phyloP scores from a whole-genome alignment of 78 protist genomes.

The Dictyostelium discoideum region DNA sequence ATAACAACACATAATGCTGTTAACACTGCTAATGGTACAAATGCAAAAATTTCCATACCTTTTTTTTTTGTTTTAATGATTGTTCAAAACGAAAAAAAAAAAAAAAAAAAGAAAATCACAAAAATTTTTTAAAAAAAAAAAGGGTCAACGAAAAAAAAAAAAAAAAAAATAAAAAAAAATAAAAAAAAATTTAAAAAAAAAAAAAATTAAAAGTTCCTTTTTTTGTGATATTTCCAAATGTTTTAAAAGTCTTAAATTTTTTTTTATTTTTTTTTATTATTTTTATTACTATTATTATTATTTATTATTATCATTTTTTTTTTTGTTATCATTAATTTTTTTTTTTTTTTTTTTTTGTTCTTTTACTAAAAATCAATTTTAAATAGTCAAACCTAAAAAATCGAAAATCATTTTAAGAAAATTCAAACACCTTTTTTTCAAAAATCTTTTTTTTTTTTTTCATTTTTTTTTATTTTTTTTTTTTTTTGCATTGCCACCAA shows the following conservation, averaged over 20 bases:
- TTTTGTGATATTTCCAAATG: too few relatives aligned
- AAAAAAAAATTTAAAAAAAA: too few relatives aligned
- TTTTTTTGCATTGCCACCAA: not conserved
- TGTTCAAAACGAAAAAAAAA: not conserved
- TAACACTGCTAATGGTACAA: constrained; percentile 67
- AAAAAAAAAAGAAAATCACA: not conserved
- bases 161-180: too few relatives aligned
- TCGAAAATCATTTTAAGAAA: not conserved
- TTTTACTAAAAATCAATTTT: too few relatives aligned
- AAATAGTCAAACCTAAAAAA: not conserved
- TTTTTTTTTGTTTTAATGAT: not conserved
- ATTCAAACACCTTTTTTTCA: not conserved
- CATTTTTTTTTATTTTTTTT: too few relatives aligned
- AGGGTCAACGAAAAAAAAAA: not conserved
- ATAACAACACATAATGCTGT: constrained; percentile 39
- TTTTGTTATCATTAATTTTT: too few relatives aligned
- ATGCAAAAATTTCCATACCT: constrained; percentile 16
- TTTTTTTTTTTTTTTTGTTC: too few relatives aligned
- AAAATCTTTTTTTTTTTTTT: not conserved
- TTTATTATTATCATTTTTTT: too few relatives aligned
- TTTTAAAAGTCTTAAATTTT: too few relatives aligned
- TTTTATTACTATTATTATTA: too few relatives aligned
- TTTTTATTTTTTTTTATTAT: too few relatives aligned
- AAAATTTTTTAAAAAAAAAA: not conserved
- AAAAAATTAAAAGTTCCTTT: too few relatives aligned